A percentile compares a stretch with the other conserved stretches of the same genome.
phyloP scores from a whole-genome alignment of 129 eudicot species.

The Apium graveolens region DNA sequence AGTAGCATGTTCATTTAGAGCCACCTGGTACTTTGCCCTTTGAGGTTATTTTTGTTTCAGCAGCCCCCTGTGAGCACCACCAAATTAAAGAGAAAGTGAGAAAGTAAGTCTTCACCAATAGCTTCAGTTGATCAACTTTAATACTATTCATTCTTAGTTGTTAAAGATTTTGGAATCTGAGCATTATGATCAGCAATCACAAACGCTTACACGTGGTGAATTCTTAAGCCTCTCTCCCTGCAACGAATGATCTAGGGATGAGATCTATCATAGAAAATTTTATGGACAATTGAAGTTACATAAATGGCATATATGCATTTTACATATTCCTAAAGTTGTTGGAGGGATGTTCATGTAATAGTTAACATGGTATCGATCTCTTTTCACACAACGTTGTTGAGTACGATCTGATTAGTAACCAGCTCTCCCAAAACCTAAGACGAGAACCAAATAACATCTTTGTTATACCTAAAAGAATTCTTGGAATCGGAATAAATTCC shows the following conservation, averaged over 20 bases:
- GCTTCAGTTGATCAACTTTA: neutral
- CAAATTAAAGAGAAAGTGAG: neutral
- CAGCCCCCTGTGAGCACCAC: neutral
- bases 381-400: neutral
- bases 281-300: neutral
- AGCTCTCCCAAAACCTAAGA: no score
- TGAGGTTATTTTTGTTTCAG: no score
- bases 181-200: neutral
- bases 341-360: neutral
- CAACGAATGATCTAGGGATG: neutral
- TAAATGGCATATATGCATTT: neutral
- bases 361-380: neutral
- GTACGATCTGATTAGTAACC: neutral
- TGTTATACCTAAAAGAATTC: neutral
- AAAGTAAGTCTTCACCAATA: neutral
- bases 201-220: constrained; percentile 2
- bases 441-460: no score
- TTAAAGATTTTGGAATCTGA: constrained; percentile 4
- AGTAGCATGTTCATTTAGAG: neutral
- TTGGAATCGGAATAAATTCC: neutral
- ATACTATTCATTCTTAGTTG: neutral
- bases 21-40: constrained; percentile 8
- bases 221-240: neutral
- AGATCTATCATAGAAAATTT: neutral
- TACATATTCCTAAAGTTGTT: neutral